phyloP scores from a whole-genome alignment of 2,329 filamentous ascomycete genomes.

The Fusarium proliferatum region DNA sequence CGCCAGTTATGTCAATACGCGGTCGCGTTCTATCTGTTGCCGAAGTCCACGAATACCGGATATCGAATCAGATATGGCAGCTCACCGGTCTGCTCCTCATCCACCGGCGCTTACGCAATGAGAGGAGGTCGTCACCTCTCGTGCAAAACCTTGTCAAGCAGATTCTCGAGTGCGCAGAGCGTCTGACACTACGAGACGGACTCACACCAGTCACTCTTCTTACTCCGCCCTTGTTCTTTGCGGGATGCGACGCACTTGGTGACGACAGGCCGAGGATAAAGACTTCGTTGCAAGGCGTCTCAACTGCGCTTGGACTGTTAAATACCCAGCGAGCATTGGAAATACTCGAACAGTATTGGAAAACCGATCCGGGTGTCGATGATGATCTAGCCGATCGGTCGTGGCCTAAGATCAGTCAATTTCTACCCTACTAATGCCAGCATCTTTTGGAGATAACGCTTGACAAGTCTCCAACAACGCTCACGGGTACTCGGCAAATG shows the following conservation, averaged over 20 bases:
- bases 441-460: background rate
- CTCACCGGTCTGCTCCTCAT: constrained; percentile 27
- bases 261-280: constrained; percentile 25
- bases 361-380: constrained; percentile 12
- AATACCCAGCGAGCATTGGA: constrained; percentile 31
- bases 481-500: background rate
- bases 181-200: constrained; percentile 25
- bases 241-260: constrained; percentile 25
- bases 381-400: constrained; percentile 22
- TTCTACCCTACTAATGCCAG: constrained; percentile 24
- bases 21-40: constrained; percentile 9
- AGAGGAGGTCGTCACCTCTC: constrained; percentile 11
- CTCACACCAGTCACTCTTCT: constrained; percentile 28
- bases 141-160: constrained; percentile 18
- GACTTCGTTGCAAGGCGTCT: constrained; percentile 22
- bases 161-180: constrained; percentile 16
- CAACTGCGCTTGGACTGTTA: constrained; percentile 15
- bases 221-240: constrained; percentile 30
- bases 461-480: background rate
- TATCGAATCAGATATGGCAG: constrained; percentile 36
- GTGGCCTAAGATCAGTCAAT: constrained; percentile 22
- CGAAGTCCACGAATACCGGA: constrained; percentile 26
- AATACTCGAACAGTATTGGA: constrained; percentile 28
- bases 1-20: constrained; percentile 26
- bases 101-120: constrained; percentile 22